These are phyloP conservation scores for Escallonia rubra DNA, from an alignment of 129 eudicot species.

Conservation along the genomic window DNA sequence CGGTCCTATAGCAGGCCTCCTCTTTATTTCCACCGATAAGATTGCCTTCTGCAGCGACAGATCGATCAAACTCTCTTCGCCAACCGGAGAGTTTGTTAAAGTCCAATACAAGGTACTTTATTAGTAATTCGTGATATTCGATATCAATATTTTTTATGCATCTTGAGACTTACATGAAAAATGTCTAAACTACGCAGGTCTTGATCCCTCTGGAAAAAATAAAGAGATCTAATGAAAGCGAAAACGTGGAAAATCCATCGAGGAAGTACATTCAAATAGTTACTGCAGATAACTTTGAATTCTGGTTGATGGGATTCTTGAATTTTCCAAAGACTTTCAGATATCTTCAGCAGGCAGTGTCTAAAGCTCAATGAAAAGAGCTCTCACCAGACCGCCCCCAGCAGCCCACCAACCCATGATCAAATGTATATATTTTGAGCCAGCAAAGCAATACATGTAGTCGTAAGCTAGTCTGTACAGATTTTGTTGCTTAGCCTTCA, in stretches of 20 bases:
- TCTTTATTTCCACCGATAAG: conserved; percentile 25
- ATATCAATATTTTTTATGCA: background rate
- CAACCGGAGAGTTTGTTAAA: conserved; percentile 23
- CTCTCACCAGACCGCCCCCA: background rate
- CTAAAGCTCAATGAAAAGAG: background rate
- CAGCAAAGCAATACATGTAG: background rate
- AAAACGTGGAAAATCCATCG: conserved; percentile 15
- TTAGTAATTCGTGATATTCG: background rate
- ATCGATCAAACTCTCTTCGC: conserved; percentile 31
- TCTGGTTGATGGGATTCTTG: conserved; percentile 48
- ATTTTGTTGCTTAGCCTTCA: conserved; percentile 2
- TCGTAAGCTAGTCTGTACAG: background rate
- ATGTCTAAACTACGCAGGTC: background rate
- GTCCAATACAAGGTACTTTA: conserved; percentile 20
- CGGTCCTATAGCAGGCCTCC: conserved; percentile 30
- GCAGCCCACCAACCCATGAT: background rate
- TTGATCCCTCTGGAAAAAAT: conserved; percentile 19
- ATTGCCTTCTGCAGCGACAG: conserved; percentile 38
- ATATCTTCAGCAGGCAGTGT: conserved; percentile 18
- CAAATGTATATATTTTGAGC: background rate
- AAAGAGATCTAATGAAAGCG: conserved; percentile 16
- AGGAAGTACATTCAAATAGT: conserved; percentile 27
- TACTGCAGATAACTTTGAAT: conserved; percentile 34
- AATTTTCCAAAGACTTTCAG: conserved; percentile 20
- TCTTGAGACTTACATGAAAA: background rate